These are phyloP conservation scores for Diaporthe vexans DNA, from an alignment of 2,329 filamentous ascomycete species.

Conservation along the genomic window DNA sequence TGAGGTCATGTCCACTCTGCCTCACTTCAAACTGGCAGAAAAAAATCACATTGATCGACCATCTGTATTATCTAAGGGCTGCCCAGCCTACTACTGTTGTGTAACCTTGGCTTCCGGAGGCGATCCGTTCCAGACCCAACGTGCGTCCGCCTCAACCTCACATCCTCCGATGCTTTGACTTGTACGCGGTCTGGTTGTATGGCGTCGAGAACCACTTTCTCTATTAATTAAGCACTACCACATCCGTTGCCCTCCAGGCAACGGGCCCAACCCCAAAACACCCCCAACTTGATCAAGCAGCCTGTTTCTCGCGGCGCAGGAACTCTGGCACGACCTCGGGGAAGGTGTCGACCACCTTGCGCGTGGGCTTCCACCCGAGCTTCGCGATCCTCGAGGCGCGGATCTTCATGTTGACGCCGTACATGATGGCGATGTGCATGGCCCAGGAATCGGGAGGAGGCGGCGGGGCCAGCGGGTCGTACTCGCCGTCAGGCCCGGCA, in stretches of 20 bases:
- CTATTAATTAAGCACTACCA: background rate
- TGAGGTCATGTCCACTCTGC: background rate
- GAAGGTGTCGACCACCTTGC: conserved; percentile 32
- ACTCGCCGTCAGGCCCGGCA: conserved; percentile 39
- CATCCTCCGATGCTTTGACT: background rate
- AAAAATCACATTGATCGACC: background rate
- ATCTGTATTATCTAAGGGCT: background rate
- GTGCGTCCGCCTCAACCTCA: background rate
- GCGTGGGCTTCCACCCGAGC: conserved; percentile 41
- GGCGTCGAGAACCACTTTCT: background rate
- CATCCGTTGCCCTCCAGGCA: background rate
- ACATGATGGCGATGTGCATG: conserved; percentile 43
- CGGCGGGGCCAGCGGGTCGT: conserved; percentile 42
- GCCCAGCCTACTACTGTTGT: background rate
- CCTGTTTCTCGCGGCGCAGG: conserved; percentile 9
- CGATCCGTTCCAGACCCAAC: background rate
- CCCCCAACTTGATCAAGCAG: background rate
- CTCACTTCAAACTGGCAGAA: background rate
- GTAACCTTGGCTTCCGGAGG: background rate
- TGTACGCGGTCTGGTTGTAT: background rate
- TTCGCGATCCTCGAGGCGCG: conserved; percentile 37
- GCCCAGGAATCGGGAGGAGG: conserved; percentile 44
- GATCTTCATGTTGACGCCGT: conserved; percentile 43
- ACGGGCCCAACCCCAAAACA: no score
- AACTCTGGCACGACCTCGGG: conserved; percentile 20